Conservation (phyloP, 345 rosid species). For the Sonneratia alba region DNA sequence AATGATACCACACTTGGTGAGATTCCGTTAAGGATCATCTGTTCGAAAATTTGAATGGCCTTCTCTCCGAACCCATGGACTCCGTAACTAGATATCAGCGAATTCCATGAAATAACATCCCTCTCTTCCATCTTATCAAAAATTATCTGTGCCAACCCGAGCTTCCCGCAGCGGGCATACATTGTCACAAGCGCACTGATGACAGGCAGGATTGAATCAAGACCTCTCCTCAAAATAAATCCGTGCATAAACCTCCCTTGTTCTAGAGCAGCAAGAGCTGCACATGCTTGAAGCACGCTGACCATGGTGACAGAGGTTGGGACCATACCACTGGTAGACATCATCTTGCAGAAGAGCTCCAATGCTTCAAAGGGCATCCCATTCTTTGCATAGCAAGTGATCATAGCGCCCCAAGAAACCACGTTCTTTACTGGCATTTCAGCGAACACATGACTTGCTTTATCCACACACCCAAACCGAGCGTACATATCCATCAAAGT, state of each 20-base stretch:
- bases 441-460: slow-evolving; percentile 46
- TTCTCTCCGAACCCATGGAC: slow-evolving; percentile 73
- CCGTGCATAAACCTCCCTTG: slow-evolving; percentile 83
- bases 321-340: slow-evolving; percentile 33
- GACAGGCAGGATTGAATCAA: slow-evolving; percentile 68
- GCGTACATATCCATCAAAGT: slow-evolving; percentile 89
- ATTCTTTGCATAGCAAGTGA: slow-evolving; percentile 64
- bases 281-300: slow-evolving; percentile 92
- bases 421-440: slow-evolving; percentile 58
- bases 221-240: slow-evolving; percentile 59
- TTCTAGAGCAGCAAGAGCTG: slow-evolving; percentile 68
- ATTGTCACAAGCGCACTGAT: slow-evolving; percentile 67
- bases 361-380: slow-evolving; percentile 59
- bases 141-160: slow-evolving; percentile 50
- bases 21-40: slow-evolving; percentile 55
- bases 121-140: slow-evolving; percentile 56
- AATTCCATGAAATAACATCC: slow-evolving; percentile 84
- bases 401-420: slow-evolving; percentile 91
- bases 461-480: slow-evolving; percentile 48
- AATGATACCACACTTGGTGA: slow-evolving; percentile 58
- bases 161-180: slow-evolving; percentile 78
- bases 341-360: slow-evolving; percentile 61
- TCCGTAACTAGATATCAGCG: slow-evolving; percentile 72
- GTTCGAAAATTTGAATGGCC: slow-evolving; percentile 49
- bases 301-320: slow-evolving; percentile 83